Conservation (phyloP, 257 asterid species). For the Cordia subcordata region DNA sequence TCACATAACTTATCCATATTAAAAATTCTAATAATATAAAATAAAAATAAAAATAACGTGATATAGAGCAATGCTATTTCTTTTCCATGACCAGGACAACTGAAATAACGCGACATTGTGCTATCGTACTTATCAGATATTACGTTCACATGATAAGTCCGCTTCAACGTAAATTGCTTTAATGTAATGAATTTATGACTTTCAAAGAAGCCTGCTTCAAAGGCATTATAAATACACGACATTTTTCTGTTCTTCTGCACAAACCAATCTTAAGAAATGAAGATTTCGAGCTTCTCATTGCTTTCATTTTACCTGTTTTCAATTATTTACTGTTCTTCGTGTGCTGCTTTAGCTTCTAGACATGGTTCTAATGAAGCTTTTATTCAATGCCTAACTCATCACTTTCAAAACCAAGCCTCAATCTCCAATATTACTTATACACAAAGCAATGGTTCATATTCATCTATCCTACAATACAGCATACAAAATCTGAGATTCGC, state of each 20-base stretch:
- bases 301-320: background rate
- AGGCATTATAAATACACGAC: background rate
- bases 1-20: no score
- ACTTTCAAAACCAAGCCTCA: background rate
- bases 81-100: no score
- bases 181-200: no score
- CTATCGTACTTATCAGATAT: no score
- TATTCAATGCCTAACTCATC: conserved; percentile 9
- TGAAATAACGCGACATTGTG: no score
- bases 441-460: conserved; percentile 9
- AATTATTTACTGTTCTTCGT: background rate
- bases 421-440: background rate
- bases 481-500: conserved; percentile 1
- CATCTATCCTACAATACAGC: background rate
- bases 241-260: background rate
- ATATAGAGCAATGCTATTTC: no score
- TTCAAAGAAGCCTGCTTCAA: background rate
- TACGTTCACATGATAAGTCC: no score
- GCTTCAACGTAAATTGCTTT: no score
- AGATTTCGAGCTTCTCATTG: background rate
- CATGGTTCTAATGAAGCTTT: background rate
- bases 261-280: background rate
- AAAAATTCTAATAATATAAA: no score
- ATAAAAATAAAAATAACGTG: no score
- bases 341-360: background rate